Evolutionary conservation across 2,329 filamentous ascomycete species (phyloP).

Genomic region (Epichloe festucae): DNA sequence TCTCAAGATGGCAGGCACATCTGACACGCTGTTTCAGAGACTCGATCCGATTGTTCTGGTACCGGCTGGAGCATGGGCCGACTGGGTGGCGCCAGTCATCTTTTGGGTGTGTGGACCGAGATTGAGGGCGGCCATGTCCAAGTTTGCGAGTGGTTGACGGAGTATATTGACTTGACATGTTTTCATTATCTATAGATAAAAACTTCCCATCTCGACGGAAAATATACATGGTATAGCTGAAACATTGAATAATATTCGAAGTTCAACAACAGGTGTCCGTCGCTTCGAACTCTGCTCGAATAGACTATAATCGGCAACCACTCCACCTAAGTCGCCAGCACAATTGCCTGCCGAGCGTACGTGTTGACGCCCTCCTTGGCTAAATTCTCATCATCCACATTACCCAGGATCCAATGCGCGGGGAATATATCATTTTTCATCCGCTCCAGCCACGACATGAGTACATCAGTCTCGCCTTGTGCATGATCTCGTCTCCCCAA

Average conservation of each 20-base stretch:
- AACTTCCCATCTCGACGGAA: too few species aligned
- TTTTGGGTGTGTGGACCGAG: constrained; percentile 2
- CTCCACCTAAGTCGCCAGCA: neutral
- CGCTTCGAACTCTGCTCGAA: neutral
- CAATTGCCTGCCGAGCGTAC: neutral
- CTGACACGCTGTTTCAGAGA: too few species aligned
- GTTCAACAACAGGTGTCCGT: too few species aligned
- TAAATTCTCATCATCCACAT: neutral
- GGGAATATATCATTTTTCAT: neutral
- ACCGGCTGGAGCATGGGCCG: neutral
- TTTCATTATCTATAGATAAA: too few species aligned
- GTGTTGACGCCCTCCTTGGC: neutral
- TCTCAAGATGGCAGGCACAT: too few species aligned
- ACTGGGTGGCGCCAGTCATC: constrained; percentile 1
- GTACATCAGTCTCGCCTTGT: neutral
- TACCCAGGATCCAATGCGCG: neutral
- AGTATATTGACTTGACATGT: too few species aligned
- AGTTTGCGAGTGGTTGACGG: neutral
- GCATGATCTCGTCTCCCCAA: neutral
- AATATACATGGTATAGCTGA: too few species aligned
- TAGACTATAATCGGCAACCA: neutral
- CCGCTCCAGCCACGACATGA: neutral
- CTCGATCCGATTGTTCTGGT: too few species aligned
- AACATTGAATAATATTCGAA: too few species aligned
- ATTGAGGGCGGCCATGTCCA: constrained; percentile 1